A percentile compares a stretch with the other conserved stretches of the same genome.
Evolutionary conservation across 208 protist genomes (phyloP).

Genomic region (Acanthamoeba culbertsoni): DNA sequence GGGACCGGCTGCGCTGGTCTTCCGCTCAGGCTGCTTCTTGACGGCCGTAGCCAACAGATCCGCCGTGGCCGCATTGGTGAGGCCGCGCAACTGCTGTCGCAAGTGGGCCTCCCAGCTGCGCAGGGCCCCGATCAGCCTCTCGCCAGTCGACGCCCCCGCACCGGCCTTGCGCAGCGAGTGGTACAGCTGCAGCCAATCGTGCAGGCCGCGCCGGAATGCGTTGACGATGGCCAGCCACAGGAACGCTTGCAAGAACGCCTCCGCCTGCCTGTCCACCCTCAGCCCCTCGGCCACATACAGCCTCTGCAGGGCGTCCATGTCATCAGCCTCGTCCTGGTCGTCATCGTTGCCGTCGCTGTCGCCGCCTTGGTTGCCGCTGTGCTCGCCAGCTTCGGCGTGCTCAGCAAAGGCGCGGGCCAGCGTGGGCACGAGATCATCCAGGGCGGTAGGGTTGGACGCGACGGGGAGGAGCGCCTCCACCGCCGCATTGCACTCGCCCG

Average conservation of each 20-base stretch:
- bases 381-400: not conserved
- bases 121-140: not conserved
- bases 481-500: not conserved
- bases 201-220: not conserved
- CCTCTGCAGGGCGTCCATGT: not conserved
- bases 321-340: not conserved
- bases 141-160: not conserved
- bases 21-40: not conserved
- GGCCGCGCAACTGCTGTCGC: not conserved
- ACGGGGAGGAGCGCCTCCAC: not conserved
- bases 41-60: not conserved
- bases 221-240: constrained; percentile 45
- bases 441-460: not conserved
- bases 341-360: not conserved
- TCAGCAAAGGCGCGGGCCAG: not conserved
- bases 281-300: not conserved
- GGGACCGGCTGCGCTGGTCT: not conserved
- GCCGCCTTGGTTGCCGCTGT: not conserved
- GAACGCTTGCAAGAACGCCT: constrained; percentile 21
- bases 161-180: not conserved
- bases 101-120: not conserved
- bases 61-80: not conserved
- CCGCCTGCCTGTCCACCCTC: not conserved
- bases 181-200: not conserved
- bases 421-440: not conserved